A percentile compares a stretch with the other conserved stretches of the same genome.
Conservation (phyloP, 805 yeast species). For the Candida nemodendra region DNA sequence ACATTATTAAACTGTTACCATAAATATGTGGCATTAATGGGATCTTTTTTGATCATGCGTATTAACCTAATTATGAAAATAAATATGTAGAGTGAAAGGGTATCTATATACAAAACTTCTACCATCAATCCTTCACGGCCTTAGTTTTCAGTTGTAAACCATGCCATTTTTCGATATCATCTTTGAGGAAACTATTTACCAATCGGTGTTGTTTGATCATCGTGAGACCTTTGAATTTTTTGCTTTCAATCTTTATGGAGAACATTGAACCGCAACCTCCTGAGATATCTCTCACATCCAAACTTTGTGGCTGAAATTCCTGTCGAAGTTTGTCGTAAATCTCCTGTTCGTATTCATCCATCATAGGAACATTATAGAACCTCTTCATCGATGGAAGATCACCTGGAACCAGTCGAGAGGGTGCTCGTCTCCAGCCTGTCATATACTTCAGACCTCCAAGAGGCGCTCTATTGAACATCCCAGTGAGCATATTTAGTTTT, state of each 20-base stretch:
- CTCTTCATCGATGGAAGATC: no score
- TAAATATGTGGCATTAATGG: not conserved
- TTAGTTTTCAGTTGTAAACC: conserved; percentile 85
- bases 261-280: conserved; percentile 99
- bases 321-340: conserved; percentile 54
- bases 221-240: conserved; percentile 71
- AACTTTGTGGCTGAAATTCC: conserved; percentile 56
- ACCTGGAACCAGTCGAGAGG: no score
- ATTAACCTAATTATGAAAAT: no score
- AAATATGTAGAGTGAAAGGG: no score
- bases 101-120: no score
- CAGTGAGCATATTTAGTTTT: not conserved
- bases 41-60: conserved; percentile 4
- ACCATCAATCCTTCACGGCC: conserved; percentile 36
- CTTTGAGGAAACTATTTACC: conserved; percentile 77
- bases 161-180: conserved; percentile 91
- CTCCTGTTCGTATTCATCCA: conserved; percentile 63
- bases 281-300: conserved; percentile 77
- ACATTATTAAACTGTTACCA: conserved; percentile 1
- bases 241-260: conserved; percentile 74
- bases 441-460: not conserved
- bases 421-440: no score
- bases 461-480: not conserved
- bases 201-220: conserved; percentile 91
- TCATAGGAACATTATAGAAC: conserved; percentile 14